phyloP scores from a whole-genome alignment of 2,329 filamentous ascomycete genomes.

The Akanthomyces uredinophilus region DNA sequence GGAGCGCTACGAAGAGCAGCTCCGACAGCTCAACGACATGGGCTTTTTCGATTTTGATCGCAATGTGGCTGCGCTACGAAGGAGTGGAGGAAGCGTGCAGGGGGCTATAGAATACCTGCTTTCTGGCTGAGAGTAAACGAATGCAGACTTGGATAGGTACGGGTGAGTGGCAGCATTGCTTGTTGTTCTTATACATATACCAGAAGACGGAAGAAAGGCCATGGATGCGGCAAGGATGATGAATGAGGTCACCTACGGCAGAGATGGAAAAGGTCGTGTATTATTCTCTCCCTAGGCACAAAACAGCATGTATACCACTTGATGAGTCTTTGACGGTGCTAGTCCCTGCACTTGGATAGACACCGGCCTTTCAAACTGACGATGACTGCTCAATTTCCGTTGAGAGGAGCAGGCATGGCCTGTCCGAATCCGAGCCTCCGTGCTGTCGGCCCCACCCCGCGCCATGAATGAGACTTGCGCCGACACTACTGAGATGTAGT shows the following conservation, averaged over 20 bases:
- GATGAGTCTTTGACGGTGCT: background rate
- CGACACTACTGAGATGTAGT: background rate
- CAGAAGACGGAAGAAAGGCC: background rate
- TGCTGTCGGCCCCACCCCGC: background rate
- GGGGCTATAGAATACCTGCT: constrained; percentile 78
- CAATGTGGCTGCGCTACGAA: constrained; percentile 81
- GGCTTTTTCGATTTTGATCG: constrained; percentile 95
- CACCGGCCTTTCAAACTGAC: background rate
- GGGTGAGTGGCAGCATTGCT: background rate
- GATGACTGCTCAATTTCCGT: background rate
- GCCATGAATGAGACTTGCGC: background rate
- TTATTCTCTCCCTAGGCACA: constrained; percentile 13
- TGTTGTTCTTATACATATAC: constrained; percentile 11
- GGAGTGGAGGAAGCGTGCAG: constrained; percentile 89
- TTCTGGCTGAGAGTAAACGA: background rate
- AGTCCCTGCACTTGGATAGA: background rate
- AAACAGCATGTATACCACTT: constrained; percentile 13
- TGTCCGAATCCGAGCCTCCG: background rate
- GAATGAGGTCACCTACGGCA: background rate
- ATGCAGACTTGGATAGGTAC: background rate
- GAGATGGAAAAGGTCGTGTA: constrained; percentile 1
- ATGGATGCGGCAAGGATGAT: constrained; percentile 1
- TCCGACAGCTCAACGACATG: constrained; percentile 96
- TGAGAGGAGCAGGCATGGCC: too few species aligned
- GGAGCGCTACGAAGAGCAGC: constrained; percentile 84